Evolutionary conservation across 2,329 filamentous ascomycete species (phyloP), one percentile per base, ranked within the genome.

Genomic region (Monosporascus sp.): DNA sequence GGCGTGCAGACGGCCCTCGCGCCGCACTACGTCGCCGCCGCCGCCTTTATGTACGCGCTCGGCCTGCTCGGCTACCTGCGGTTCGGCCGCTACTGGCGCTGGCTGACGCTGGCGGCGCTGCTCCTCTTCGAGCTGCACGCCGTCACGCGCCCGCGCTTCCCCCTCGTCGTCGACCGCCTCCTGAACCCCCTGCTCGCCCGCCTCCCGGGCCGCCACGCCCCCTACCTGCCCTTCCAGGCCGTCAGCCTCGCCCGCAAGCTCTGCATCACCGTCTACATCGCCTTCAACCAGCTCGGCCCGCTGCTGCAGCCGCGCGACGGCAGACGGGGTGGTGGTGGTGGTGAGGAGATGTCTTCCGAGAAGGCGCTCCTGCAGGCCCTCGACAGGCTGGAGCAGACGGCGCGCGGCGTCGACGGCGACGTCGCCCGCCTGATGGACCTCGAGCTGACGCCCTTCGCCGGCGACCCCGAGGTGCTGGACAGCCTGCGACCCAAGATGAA

Each of bases 171-270:
- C 39, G 67, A 68, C 7, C 57, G 54, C 25, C 46, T 74, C 46
- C 55, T 80, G 60, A 83, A 83, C 65, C 73, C 72, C 5, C 25
- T 73, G 38, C 63, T 79, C 14, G 60, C 66, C 1, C 65, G 67
- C 27, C 53, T 73, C 48, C 71, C 73, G 17, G 60, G 62, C 7
- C 39, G 24, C 43, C 79, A 83, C 52, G 74, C 81, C 3, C 81
- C 87, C 3, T 89, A 88, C 60, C 79, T 97, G 4, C 93, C 92
- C 2, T 99, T 94, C 67, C 92, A 99, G 72, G 76, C 88, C 60
- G 80, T 97, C 53, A 74, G 79, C 15, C 80, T 97, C 7, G 82
- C 87, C 6, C 85, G 92, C 55, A 89, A 89, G 67, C 74, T 90
- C 22, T 83, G 85, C 17, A 75, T 97, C 50, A 92, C 90, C 2